Base-by-base conservation (phyloP, 2,329 filamentous ascomycete species). In the Hypoxylon sp. region DNA sequence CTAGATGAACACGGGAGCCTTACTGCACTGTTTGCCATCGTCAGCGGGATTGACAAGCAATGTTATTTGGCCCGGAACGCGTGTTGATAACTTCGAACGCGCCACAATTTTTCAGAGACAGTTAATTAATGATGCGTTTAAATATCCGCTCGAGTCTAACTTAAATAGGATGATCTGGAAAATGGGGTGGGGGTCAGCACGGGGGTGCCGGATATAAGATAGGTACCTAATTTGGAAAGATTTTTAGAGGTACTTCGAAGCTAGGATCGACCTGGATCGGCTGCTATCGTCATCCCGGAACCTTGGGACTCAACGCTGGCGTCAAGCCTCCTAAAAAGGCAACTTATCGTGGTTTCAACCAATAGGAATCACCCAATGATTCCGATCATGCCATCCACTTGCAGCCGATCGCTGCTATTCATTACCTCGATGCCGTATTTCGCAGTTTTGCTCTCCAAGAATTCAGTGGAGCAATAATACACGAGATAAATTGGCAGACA, bases 1-100 rank as follows among this genome's bases (percentile, higher is more conserved):
- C 11, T 81, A 83, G 37, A 78, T 74, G 64, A 83, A 83, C 24
- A 76, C 78, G 3, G 76, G 78, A 11, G 84, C 82, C 9, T 77
- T 83, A 19, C 78, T 75, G 31, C 85, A 76, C 11, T 75, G 78
- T 69, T 80, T 80, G 54, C 81, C 82, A 1, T 11, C 79, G 71
- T 84, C 82, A 22, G 83, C 76, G 0, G 80, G 79, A 67, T 84
- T 83, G 57, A 84, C 77, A 1, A 6, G 81, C 74, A 24, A 85
- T 73, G 61, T 84, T 75, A 31, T 78, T 74, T 1, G 73, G 66
- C 0, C 75, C 76, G 0, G 82, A 79, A 13, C 73, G 58, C 0
- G 77, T 78, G 52, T 79, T 22, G 19, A 22, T 22, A 22, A 22
- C 19, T 22, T 22, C 19, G 1, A 22, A 79, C 1, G 81, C 78